A percentile compares a stretch with the other conserved stretches of the same genome.
Evolutionary conservation across 2,329 filamentous ascomycete species (phyloP).

Genomic region (Curvularia verruculosa): DNA sequence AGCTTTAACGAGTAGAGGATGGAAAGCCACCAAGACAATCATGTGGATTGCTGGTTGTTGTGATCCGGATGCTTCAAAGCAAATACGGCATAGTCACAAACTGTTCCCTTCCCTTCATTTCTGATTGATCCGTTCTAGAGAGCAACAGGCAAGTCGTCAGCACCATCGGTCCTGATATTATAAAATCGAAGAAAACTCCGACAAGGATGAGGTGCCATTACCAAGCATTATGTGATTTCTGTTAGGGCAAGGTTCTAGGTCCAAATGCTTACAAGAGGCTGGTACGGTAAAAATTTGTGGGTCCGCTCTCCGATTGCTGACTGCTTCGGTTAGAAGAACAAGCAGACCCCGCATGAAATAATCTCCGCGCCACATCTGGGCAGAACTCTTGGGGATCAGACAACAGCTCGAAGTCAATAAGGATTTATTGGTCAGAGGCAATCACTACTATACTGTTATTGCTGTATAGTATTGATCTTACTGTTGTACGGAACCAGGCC

Average conservation of each 20-base stretch:
- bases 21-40: too few relatives aligned
- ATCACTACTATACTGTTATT: neutral
- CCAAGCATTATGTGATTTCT: neutral
- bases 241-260: neutral
- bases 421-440: neutral
- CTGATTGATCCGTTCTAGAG: too few relatives aligned
- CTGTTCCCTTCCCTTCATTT: too few relatives aligned
- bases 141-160: too few relatives aligned
- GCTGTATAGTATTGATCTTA: neutral
- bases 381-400: neutral
- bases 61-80: too few relatives aligned
- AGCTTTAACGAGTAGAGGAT: too few relatives aligned
- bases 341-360: neutral
- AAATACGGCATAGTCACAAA: too few relatives aligned
- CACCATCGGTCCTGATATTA: too few relatives aligned
- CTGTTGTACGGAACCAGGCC: neutral
- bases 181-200: too few relatives aligned
- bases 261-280: neutral
- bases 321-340: neutral
- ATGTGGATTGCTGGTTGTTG: too few relatives aligned
- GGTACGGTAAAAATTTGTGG: neutral
- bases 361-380: neutral
- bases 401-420: neutral
- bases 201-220: neutral
- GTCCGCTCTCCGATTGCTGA: neutral